Evolutionary conservation across 148 eudicot species (phyloP).

Genomic region (Nyssa sinensis): DNA sequence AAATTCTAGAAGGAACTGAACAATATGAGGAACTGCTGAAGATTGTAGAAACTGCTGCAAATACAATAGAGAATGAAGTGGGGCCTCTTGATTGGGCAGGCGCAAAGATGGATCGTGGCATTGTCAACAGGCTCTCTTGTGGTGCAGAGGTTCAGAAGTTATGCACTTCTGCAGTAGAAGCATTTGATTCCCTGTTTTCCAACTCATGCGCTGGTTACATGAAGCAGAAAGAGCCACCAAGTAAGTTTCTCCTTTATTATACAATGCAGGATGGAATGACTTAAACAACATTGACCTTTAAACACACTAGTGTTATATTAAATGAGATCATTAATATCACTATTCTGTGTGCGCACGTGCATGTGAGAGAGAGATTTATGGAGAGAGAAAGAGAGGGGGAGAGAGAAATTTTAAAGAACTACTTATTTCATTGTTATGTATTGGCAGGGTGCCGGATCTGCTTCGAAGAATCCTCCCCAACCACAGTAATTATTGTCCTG

Average conservation of each 20-base stretch:
- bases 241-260: constrained; percentile 26
- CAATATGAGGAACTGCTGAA: constrained; percentile 45
- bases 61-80: constrained; percentile 58
- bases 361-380: too few relatives aligned
- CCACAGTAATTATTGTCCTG: constrained; percentile 37
- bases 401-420: background rate
- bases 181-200: constrained; percentile 37
- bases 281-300: too few relatives aligned
- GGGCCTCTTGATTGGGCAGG: constrained; percentile 58
- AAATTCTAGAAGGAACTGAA: constrained; percentile 58
- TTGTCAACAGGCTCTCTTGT: constrained; percentile 66
- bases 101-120: constrained; percentile 54
- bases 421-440: background rate
- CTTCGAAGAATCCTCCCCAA: constrained; percentile 39
- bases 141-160: constrained; percentile 61
- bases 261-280: too few relatives aligned
- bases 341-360: too few relatives aligned
- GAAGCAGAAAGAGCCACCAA: constrained; percentile 23
- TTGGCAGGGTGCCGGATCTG: constrained; percentile 44
- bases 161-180: constrained; percentile 52
- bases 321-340: background rate
- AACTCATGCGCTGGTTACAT: constrained; percentile 15
- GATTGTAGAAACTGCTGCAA: constrained; percentile 46
- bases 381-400: too few relatives aligned
- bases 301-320: too few relatives aligned